phyloP scores from a whole-genome alignment of 2,329 filamentous ascomycete species.

The Arachnopeziza araneosa region DNA sequence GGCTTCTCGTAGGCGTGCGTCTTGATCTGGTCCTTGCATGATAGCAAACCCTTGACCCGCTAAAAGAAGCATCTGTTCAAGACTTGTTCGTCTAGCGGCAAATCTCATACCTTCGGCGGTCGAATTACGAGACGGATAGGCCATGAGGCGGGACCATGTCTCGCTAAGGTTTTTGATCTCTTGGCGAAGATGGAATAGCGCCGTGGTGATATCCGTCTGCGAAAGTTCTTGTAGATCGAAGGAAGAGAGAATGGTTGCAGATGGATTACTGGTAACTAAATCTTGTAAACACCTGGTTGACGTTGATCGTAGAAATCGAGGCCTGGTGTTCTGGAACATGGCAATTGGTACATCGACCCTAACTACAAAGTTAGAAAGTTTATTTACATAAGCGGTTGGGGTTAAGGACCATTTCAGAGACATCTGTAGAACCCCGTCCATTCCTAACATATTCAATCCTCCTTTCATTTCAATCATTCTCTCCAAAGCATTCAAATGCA shows the following conservation, averaged over 20 bases:
- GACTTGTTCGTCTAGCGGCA: slow-evolving; percentile 4
- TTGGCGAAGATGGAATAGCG: slow-evolving; percentile 4
- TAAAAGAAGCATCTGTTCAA: slow-evolving; percentile 7
- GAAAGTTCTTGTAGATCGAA: slow-evolving; percentile 5
- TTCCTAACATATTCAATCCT: slow-evolving; percentile 5
- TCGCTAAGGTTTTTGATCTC: slow-evolving; percentile 5
- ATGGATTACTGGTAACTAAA: not conserved
- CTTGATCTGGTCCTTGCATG: slow-evolving; percentile 3
- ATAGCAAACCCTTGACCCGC: slow-evolving; percentile 5
- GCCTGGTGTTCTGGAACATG: slow-evolving; percentile 5
- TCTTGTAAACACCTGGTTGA: slow-evolving; percentile 4
- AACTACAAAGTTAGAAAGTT: slow-evolving; percentile 2
- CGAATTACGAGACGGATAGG: slow-evolving; percentile 3
- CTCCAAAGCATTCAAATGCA: slow-evolving; percentile 6
- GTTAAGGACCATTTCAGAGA: not conserved
- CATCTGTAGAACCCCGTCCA: slow-evolving; percentile 3
- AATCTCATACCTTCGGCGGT: slow-evolving; percentile 5
- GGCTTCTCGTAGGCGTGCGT: slow-evolving; percentile 4
- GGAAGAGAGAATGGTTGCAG: slow-evolving; percentile 3
- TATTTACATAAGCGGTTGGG: not conserved
- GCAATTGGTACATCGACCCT: slow-evolving; percentile 5
- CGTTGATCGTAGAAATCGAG: slow-evolving; percentile 4
- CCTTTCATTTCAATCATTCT: slow-evolving; percentile 7
- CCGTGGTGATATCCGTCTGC: slow-evolving; percentile 4
- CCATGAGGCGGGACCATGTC: slow-evolving; percentile 4